Conservation (phyloP, 768 basidiomycete genomes). For the Suillus ampliporus region DNA sequence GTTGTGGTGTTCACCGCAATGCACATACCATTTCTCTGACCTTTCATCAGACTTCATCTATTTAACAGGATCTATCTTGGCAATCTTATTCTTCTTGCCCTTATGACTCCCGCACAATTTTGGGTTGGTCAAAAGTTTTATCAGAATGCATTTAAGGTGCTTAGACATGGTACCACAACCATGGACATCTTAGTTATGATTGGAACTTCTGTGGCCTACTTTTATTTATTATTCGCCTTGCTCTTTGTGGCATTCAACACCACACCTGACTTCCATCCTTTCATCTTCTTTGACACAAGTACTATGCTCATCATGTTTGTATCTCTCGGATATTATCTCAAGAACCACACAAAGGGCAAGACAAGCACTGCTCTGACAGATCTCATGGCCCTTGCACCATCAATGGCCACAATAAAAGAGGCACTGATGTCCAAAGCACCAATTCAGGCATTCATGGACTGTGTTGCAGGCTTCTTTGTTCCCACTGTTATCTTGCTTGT, state of each 20-base stretch:
- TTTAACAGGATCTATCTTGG: slow-evolving; percentile 78
- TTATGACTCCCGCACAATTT: slow-evolving; percentile 93
- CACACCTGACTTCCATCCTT: slow-evolving; percentile 74
- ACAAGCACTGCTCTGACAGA: slow-evolving; percentile 97
- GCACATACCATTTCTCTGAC: slow-evolving; percentile 62
- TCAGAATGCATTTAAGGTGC: slow-evolving; percentile 85
- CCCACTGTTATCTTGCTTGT: slow-evolving; percentile 88
- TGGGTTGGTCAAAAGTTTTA: slow-evolving; percentile 92
- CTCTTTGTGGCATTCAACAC: slow-evolving; percentile 65
- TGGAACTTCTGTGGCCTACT: slow-evolving; percentile 92
- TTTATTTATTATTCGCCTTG: slow-evolving; percentile 83
- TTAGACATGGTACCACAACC: slow-evolving; percentile 88
- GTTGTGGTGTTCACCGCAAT: no score
- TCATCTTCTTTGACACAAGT: slow-evolving; percentile 97
- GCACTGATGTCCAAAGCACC: slow-evolving; percentile 98
- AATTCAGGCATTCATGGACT: slow-evolving; percentile 96
- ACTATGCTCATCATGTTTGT: slow-evolving; percentile 99
- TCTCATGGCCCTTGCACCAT: slow-evolving; percentile 92
- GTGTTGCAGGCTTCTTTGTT: slow-evolving; percentile 93
- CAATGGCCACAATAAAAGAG: slow-evolving; percentile 96
- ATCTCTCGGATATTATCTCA: slow-evolving; percentile 92
- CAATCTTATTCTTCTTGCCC: slow-evolving; percentile 72
- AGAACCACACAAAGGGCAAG: slow-evolving; percentile 96
- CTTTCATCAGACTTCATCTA: slow-evolving; percentile 55
- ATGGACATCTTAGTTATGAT: slow-evolving; percentile 99